Conservation (phyloP, 176 grass and related monocot species). For the Oryza longistaminata region DNA sequence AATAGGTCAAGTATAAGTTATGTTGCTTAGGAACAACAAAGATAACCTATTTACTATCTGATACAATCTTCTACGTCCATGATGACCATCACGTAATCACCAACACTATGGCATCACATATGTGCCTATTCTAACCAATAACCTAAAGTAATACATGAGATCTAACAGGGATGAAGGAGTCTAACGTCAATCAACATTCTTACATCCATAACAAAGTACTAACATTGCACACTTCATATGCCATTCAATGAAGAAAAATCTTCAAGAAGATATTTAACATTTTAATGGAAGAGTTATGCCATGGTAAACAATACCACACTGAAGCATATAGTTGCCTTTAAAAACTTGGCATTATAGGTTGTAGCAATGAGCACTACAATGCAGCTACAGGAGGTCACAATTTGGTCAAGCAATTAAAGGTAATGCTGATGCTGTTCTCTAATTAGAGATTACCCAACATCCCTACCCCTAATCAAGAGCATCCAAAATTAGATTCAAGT, state of each 20-base stretch:
- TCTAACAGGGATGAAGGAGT: neutral
- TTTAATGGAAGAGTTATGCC: neutral
- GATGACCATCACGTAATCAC: neutral
- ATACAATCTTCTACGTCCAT: neutral
- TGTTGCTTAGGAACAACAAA: neutral
- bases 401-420: neutral
- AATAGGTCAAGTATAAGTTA: neutral
- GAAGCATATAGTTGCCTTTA: neutral
- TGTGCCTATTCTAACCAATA: neutral
- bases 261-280: neutral
- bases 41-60: too few relatives aligned
- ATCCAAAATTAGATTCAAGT: constrained; percentile 1
- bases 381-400: neutral
- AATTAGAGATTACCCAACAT: neutral
- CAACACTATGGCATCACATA: neutral
- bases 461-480: constrained; percentile 5
- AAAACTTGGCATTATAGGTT: neutral
- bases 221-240: neutral
- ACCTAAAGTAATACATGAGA: neutral
- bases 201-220: neutral
- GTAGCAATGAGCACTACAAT: neutral
- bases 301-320: neutral
- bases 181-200: neutral
- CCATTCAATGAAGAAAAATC: neutral
- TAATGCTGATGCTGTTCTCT: too few relatives aligned